Percentiles rank a stretch among this genome's conserved stretches.
These are phyloP conservation scores for Forsythia suspensa DNA, from an alignment of 257 asterid species.

Conservation along the genomic window DNA sequence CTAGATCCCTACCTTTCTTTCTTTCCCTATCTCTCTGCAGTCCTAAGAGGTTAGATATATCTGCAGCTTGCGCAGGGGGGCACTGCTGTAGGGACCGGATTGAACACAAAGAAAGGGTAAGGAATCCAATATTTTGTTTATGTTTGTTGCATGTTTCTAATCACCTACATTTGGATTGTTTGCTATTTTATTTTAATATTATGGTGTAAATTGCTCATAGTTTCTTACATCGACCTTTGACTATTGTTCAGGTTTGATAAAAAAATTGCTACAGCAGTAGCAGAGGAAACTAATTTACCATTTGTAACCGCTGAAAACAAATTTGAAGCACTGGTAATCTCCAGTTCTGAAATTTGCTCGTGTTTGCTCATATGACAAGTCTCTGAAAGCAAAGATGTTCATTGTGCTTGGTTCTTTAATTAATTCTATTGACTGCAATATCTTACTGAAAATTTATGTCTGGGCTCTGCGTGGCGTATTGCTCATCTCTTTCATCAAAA, in stretches of 20 bases:
- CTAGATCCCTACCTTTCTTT: slow-evolving; percentile 1
- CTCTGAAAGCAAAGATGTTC: not conserved
- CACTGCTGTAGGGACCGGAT: slow-evolving; percentile 98
- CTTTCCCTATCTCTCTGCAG: slow-evolving; percentile 16
- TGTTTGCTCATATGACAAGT: not conserved
- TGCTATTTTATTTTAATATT: slow-evolving; percentile 1
- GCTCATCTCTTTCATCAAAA: not conserved
- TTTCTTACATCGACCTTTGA: slow-evolving; percentile 6
- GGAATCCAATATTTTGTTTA: slow-evolving; percentile 16
- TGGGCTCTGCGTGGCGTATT: not conserved
- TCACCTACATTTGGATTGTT: slow-evolving; percentile 8
- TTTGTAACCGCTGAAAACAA: too few relatives aligned
- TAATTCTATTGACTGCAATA: not conserved
- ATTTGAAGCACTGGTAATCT: too few relatives aligned
- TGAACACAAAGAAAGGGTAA: slow-evolving; percentile 95
- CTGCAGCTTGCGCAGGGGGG: slow-evolving; percentile 99
- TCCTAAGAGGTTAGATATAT: slow-evolving; percentile 36
- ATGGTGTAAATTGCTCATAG: not conserved
- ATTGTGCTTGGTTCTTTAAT: not conserved
- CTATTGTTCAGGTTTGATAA: slow-evolving; percentile 66
- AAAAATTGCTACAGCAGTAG: too few relatives aligned
- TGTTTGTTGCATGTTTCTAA: slow-evolving; percentile 13
- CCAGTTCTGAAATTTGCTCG: not conserved
- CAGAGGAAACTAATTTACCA: too few relatives aligned
- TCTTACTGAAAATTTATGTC: not conserved